Conservation (phyloP, 306 rosid species). For the Vachellia pachyceras region DNA sequence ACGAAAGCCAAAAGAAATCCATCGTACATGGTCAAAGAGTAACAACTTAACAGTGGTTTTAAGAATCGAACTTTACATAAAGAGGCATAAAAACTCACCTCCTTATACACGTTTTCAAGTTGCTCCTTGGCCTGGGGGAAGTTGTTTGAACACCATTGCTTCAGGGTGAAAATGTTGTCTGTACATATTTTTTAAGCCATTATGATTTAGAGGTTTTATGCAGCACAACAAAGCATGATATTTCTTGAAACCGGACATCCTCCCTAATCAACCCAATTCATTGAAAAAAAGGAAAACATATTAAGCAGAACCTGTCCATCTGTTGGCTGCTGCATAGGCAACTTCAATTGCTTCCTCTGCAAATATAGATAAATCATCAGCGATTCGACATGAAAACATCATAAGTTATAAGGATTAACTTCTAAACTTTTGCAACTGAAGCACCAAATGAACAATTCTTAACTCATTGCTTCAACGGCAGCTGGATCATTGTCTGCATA, state of each 20-base stretch:
- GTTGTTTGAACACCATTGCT: slow-evolving; percentile 96
- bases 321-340: slow-evolving; percentile 86
- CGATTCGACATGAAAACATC: slow-evolving; percentile 31
- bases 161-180: slow-evolving; percentile 83
- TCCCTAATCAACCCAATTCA: slow-evolving; percentile 25
- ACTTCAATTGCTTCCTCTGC: slow-evolving; percentile 82
- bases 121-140: slow-evolving; percentile 93
- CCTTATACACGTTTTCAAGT: slow-evolving; percentile 84
- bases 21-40: not conserved
- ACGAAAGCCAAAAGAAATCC: slow-evolving; percentile 36
- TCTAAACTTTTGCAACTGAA: slow-evolving; percentile 17
- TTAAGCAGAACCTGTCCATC: slow-evolving; percentile 87
- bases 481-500: slow-evolving; percentile 97
- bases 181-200: slow-evolving; percentile 34
- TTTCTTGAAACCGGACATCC: slow-evolving; percentile 10
- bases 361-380: slow-evolving; percentile 44
- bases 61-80: not conserved
- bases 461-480: slow-evolving; percentile 92
- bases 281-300: slow-evolving; percentile 1
- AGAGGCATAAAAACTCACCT: slow-evolving; percentile 60
- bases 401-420: slow-evolving; percentile 25
- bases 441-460: slow-evolving; percentile 41
- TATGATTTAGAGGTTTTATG: slow-evolving; percentile 1
- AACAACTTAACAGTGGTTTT: slow-evolving; percentile 15
- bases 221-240: slow-evolving; percentile 23